A percentile compares a stretch with the other conserved stretches of the same genome.
Evolutionary conservation across 345 rosid genomes (phyloP).

Genomic region (Murraya koenigii): DNA sequence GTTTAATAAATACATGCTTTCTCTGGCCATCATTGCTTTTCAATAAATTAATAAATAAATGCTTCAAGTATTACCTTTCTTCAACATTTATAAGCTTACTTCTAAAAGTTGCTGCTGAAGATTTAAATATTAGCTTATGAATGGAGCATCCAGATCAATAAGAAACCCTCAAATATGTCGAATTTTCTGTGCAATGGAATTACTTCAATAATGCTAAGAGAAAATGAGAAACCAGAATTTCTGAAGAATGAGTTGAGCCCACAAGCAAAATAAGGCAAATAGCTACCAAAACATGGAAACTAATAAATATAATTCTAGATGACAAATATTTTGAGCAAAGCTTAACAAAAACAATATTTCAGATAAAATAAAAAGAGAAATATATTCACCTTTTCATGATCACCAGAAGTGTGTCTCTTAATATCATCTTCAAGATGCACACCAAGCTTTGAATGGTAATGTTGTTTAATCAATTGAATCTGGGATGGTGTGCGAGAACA

Average conservation of each 20-base stretch:
- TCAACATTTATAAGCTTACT: background rate
- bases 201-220: background rate
- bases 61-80: background rate
- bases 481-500: constrained; percentile 67
- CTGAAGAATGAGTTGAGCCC: background rate
- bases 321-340: background rate
- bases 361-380: background rate
- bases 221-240: background rate
- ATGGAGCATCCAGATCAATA: background rate
- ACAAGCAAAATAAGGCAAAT: background rate
- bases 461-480: constrained; percentile 58
- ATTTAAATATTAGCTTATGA: background rate
- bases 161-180: background rate
- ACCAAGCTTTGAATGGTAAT: constrained; percentile 44
- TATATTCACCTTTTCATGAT: constrained; percentile 44
- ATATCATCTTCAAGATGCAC: constrained; percentile 51
- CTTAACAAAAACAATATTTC: background rate
- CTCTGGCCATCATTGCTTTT: too few relatives aligned
- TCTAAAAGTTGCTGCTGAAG: background rate
- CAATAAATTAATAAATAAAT: background rate
- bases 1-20: too few relatives aligned
- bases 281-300: background rate
- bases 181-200: background rate
- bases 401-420: constrained; percentile 37
- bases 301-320: background rate